Conservation (phyloP, 306 rosid genomes). For the Sesbania bispinosa region DNA sequence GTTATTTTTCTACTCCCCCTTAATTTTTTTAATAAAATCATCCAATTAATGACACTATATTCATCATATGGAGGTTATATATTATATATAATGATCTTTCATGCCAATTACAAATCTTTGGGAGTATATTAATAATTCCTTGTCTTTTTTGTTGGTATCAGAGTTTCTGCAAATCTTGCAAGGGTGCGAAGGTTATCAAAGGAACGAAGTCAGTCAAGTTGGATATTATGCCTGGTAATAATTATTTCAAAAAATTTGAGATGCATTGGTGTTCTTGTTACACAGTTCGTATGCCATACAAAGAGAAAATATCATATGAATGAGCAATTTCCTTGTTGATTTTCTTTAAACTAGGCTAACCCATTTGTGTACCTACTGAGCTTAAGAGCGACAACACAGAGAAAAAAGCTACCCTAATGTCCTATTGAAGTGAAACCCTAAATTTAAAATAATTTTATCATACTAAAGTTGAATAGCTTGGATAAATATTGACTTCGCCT, state of each 20-base stretch:
- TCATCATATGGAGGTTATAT: not conserved
- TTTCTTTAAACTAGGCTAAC: not conserved
- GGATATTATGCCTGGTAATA: constrained; percentile 65
- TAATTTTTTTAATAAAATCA: not conserved
- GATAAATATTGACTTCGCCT: not conserved
- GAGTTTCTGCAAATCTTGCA: constrained; percentile 71
- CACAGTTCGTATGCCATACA: not conserved
- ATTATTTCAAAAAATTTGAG: not conserved
- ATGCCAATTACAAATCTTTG: not conserved
- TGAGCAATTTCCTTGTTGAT: not conserved
- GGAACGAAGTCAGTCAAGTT: constrained; percentile 71
- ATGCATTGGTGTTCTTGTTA: not conserved
- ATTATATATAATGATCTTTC: not conserved
- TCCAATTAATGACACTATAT: not conserved
- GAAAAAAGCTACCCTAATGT: not conserved
- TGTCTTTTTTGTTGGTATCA: constrained; percentile 23
- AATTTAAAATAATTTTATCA: not conserved
- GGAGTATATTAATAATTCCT: not conserved
- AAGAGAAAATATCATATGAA: not conserved
- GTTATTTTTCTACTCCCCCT: not conserved
- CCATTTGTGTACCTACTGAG: not conserved
- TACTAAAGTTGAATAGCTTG: not conserved
- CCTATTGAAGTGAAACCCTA: constrained; percentile 1
- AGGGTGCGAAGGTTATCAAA: constrained; percentile 62
- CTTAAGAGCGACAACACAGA: not conserved